A percentile compares a stretch with the other conserved stretches of the same genome.
phyloP scores from a whole-genome alignment of 768 basidiomycete species.

The Pulveroboletus sp. region DNA sequence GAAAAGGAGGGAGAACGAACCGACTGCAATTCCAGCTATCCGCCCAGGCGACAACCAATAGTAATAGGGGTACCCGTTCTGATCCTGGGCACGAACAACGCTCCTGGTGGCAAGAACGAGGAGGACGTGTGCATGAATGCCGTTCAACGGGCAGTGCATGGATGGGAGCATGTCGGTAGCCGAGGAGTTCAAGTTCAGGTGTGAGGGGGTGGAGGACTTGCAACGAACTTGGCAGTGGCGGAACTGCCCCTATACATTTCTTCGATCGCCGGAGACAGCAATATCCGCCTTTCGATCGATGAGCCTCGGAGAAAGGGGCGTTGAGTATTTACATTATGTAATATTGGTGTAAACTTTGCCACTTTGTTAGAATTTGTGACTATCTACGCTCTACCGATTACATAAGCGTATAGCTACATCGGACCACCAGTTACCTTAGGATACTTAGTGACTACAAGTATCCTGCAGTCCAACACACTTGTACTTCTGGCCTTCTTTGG shows the following conservation, averaged over 20 bases:
- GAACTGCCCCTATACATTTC: not conserved
- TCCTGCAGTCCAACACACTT: too few species aligned
- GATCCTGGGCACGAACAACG: slow-evolving; percentile 13
- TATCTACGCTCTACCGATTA: too few species aligned
- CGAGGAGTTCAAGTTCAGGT: not conserved
- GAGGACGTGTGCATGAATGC: not conserved
- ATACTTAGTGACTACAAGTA: too few species aligned
- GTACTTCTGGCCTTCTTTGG: too few species aligned
- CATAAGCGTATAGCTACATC: too few species aligned
- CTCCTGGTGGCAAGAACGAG: slow-evolving; percentile 1
- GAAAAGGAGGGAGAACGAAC: slow-evolving; percentile 9
- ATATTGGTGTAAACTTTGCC: too few species aligned
- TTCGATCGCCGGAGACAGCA: not conserved
- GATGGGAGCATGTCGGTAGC: not conserved
- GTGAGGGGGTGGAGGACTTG: not conserved
- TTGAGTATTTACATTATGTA: too few species aligned
- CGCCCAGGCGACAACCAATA: slow-evolving; percentile 25
- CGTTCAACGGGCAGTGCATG: not conserved
- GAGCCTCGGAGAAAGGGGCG: not conserved
- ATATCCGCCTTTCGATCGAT: not conserved
- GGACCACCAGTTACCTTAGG: too few species aligned
- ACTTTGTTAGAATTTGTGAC: too few species aligned
- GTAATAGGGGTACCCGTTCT: not conserved
- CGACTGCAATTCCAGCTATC: slow-evolving; percentile 23
- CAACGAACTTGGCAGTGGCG: not conserved